phyloP scores from a whole-genome alignment of 495 filamentous ascomycete species.

The Trichoderma virens region DNA sequence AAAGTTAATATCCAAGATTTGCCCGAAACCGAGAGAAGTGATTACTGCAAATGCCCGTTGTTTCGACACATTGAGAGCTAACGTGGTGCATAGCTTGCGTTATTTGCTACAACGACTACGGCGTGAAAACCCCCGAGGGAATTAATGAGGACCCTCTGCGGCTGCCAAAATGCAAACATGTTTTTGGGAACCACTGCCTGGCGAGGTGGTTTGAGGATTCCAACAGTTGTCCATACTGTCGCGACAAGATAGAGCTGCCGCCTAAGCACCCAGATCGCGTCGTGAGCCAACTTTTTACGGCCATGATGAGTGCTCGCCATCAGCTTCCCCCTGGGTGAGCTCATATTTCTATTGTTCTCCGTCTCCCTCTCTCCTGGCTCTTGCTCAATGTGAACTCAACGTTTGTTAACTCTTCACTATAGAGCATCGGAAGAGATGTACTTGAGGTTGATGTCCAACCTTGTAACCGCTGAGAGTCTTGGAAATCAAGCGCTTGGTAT shows the following conservation, averaged over 20 bases:
- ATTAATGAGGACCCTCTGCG: slow-evolving; percentile 41
- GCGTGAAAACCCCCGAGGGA: slow-evolving; percentile 42
- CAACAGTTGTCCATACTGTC: slow-evolving; percentile 51
- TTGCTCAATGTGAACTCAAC: neutral
- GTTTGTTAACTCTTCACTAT: neutral
- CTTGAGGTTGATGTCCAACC: neutral
- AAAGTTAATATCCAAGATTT: slow-evolving; percentile 34
- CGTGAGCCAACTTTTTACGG: neutral
- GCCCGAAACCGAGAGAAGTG: slow-evolving; percentile 39
- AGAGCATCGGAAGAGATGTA: neutral
- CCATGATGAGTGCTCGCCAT: neutral
- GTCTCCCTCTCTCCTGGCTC: too few relatives aligned
- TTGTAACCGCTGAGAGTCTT: too few relatives aligned
- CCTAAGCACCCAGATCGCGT: neutral
- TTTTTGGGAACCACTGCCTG: slow-evolving; percentile 53
- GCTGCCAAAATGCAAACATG: slow-evolving; percentile 49
- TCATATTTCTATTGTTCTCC: too few relatives aligned
- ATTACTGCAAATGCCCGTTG: slow-evolving; percentile 13
- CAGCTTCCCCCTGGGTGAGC: neutral
- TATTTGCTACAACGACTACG: slow-evolving; percentile 53
- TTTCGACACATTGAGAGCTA: neutral
- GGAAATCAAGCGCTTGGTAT: neutral
- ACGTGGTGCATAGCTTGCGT: slow-evolving; percentile 34
- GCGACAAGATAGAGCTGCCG: slow-evolving; percentile 11
- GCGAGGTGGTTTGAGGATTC: slow-evolving; percentile 54